Percentiles rank a stretch among this genome's conserved stretches.
Evolutionary conservation across 495 filamentous ascomycete genomes (phyloP).

Genomic region (Xylaria castorea): DNA sequence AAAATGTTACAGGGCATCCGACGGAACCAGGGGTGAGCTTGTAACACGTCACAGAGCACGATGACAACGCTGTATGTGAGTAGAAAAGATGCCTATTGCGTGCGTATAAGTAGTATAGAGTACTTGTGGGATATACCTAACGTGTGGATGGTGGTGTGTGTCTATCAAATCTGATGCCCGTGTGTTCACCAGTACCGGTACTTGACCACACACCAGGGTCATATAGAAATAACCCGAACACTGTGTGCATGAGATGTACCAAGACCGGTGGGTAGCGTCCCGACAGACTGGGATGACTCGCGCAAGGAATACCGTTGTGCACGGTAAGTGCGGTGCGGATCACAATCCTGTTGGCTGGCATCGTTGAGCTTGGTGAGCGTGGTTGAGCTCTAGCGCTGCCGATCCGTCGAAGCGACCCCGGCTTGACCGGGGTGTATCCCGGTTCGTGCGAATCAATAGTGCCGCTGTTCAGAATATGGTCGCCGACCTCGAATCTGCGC

Average conservation of each 20-base stretch:
- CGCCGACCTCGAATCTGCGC: constrained; percentile 29
- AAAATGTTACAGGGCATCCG: neutral
- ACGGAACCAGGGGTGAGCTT: neutral
- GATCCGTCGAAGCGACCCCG: constrained; percentile 20
- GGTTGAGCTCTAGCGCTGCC: constrained; percentile 25
- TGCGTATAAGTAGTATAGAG: constrained; percentile 7
- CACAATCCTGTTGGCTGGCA: constrained; percentile 29
- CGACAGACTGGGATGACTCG: constrained; percentile 33
- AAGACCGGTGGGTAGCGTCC: constrained; percentile 13
- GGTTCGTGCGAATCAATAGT: constrained; percentile 28
- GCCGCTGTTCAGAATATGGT: constrained; percentile 25
- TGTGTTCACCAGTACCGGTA: neutral
- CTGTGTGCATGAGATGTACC: neutral
- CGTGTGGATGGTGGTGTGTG: constrained; percentile 5
- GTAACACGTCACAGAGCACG: constrained; percentile 12
- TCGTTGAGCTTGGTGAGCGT: constrained; percentile 21
- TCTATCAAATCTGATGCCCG: neutral
- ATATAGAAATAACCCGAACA: neutral
- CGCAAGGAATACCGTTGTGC: constrained; percentile 30
- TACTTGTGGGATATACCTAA: neutral
- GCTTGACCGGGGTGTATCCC: constrained; percentile 22
- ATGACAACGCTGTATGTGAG: constrained; percentile 3
- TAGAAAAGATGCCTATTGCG: constrained; percentile 10
- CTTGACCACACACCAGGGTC: neutral
- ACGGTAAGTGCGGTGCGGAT: constrained; percentile 30